Percentiles rank a stretch among this genome's conserved stretches.
phyloP scores from a whole-genome alignment of 2,329 filamentous ascomycete species.

The Hysterium pulicare region DNA sequence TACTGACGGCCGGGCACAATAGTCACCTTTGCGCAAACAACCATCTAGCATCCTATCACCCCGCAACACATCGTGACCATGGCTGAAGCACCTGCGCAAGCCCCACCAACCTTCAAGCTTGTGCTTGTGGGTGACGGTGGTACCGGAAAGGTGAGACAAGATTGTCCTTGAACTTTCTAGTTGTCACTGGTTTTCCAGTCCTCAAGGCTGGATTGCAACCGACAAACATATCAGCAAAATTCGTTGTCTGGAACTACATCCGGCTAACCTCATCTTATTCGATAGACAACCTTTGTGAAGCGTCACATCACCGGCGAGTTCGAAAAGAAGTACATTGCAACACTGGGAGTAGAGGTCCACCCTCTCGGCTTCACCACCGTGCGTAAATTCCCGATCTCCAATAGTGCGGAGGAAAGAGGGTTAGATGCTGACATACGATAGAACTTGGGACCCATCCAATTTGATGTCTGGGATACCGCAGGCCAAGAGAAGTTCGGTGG shows the following conservation, averaged over 20 bases:
- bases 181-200: background rate
- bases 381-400: conserved; percentile 46
- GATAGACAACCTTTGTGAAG: conserved; percentile 99
- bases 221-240: background rate
- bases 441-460: conserved; percentile 95
- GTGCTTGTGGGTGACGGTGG: conserved; percentile 99
- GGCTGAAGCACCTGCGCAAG: conserved; percentile 52
- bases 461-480: conserved; percentile 99
- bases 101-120: conserved; percentile 91
- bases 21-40: conserved; percentile 20
- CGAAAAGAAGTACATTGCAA: conserved; percentile 99
- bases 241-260: background rate
- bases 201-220: background rate
- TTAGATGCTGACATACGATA: conserved; percentile 33
- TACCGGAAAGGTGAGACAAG: conserved; percentile 85
- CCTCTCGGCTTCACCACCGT: conserved; percentile 97
- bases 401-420: conserved; percentile 7
- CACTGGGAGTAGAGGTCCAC: conserved; percentile 98
- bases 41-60: conserved; percentile 21
- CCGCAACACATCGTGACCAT: conserved; percentile 49
- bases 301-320: conserved; percentile 99
- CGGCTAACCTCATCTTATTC: conserved; percentile 19
- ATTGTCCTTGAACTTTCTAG: conserved; percentile 1
- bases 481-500: conserved; percentile 99
- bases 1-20: conserved; percentile 6